These are phyloP conservation scores for Nasturtium officinale DNA, from an alignment of 345 rosid species.

Conservation along the genomic window DNA sequence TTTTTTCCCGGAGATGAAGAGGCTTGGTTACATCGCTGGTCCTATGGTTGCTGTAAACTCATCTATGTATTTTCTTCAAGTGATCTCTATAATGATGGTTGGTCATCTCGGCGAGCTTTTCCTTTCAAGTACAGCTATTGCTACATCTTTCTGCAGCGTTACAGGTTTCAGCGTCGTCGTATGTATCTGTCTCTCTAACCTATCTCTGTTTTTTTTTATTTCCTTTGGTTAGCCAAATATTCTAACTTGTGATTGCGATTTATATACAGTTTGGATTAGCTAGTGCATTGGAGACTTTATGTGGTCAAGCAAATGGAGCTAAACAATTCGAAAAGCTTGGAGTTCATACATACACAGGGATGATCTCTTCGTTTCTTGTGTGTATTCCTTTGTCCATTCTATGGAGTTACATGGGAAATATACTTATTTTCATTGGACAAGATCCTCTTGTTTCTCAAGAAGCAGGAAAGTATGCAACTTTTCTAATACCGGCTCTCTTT, in stretches of 20 bases:
- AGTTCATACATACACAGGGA: constrained; percentile 59
- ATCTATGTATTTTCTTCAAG: constrained; percentile 58
- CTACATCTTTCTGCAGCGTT: constrained; percentile 66
- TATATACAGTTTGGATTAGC: constrained; percentile 68
- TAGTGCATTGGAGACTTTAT: constrained; percentile 72
- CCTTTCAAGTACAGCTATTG: constrained; percentile 80
- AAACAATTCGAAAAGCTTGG: constrained; percentile 60
- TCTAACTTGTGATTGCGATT: not conserved
- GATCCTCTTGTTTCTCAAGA: constrained; percentile 60
- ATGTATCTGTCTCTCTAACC: constrained; percentile 23
- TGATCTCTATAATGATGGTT: constrained; percentile 70
- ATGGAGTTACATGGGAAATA: constrained; percentile 59
- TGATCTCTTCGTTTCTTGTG: constrained; percentile 47
- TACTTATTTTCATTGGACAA: constrained; percentile 58
- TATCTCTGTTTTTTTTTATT: not conserved
- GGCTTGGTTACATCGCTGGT: constrained; percentile 55
- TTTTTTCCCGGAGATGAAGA: constrained; percentile 51
- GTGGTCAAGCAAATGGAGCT: constrained; percentile 88
- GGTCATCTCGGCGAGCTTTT: constrained; percentile 81
- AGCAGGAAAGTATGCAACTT: constrained; percentile 56
- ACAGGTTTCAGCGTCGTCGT: constrained; percentile 80
- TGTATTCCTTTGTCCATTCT: constrained; percentile 60
- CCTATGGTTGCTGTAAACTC: constrained; percentile 72
- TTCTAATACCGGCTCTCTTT: constrained; percentile 65
- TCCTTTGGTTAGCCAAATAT: not conserved